Percentiles rank a stretch among this genome's conserved stretches.
Conservation (phyloP, 805 yeast species). For the Hanseniaspora thailandica region DNA sequence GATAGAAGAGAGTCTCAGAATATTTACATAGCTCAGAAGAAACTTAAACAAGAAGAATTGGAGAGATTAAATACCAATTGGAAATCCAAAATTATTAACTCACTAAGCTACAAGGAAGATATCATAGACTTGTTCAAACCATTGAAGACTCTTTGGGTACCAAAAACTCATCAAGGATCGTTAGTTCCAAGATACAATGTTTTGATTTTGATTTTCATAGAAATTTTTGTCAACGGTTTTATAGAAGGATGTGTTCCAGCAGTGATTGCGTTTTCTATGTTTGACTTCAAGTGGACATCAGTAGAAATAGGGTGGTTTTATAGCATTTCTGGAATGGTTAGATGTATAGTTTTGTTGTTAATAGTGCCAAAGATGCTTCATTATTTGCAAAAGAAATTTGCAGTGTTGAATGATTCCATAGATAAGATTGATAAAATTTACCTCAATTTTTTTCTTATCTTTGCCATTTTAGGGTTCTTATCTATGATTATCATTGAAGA, state of each 20-base stretch:
- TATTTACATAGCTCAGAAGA: background rate
- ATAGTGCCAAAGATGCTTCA: slow-evolving; percentile 9
- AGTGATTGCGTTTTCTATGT: slow-evolving; percentile 18
- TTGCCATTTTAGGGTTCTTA: slow-evolving; percentile 33
- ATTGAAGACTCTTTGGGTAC: slow-evolving; percentile 20
- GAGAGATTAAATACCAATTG: slow-evolving; percentile 1
- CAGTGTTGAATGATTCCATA: slow-evolving; percentile 28
- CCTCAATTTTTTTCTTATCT: slow-evolving; percentile 26
- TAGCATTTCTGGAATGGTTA: slow-evolving; percentile 22
- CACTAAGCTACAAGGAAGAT: slow-evolving; percentile 11
- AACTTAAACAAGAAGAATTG: background rate
- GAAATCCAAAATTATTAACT: background rate
- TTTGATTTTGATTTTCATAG: slow-evolving; percentile 18
- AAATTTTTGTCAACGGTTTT: slow-evolving; percentile 20
- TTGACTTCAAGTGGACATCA: slow-evolving; percentile 20
- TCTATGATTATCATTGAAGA: slow-evolving; percentile 24
- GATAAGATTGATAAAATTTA: slow-evolving; percentile 43
- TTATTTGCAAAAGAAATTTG: slow-evolving; percentile 15
- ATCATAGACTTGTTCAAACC: slow-evolving; percentile 32
- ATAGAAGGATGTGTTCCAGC: slow-evolving; percentile 21
- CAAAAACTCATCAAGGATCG: slow-evolving; percentile 16
- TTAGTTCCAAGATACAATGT: slow-evolving; percentile 20
- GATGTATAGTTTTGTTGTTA: slow-evolving; percentile 17
- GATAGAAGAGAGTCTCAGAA: slow-evolving; percentile 40
- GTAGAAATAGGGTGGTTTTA: slow-evolving; percentile 23